Conservation (phyloP, 2,329 filamentous ascomycete genomes). For the Penicillium freii region DNA sequence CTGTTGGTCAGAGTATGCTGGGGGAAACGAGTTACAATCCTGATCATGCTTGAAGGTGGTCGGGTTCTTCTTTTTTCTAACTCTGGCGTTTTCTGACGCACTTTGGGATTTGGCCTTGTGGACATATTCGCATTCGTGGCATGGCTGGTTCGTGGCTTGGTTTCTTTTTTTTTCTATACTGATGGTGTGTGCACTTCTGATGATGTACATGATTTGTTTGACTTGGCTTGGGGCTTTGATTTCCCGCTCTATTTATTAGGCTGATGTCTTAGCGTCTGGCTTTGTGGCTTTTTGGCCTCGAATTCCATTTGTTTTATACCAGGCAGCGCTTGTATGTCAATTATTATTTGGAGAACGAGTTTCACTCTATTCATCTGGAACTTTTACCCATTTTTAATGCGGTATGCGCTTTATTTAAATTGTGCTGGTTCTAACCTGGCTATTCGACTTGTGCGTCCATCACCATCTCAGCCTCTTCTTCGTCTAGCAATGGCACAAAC, state of each 20-base stretch:
- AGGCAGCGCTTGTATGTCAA: neutral
- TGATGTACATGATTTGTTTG: slow-evolving; percentile 8
- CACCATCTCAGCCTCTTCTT: slow-evolving; percentile 35
- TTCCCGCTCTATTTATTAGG: neutral
- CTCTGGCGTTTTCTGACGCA: slow-evolving; percentile 3
- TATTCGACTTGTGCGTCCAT: slow-evolving; percentile 15
- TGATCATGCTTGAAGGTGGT: slow-evolving; percentile 48
- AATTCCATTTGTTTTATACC: slow-evolving; percentile 1
- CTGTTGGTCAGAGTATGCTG: slow-evolving; percentile 58
- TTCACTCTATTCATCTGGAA: neutral
- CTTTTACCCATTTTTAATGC: neutral
- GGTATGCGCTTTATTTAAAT: neutral
- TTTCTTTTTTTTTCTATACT: neutral
- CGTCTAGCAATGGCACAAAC: slow-evolving; percentile 47
- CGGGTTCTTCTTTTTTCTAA: neutral
- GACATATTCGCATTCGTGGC: slow-evolving; percentile 6
- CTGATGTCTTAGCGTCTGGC: neutral
- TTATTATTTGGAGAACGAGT: neutral
- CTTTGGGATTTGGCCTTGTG: slow-evolving; percentile 1
- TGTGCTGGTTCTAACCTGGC: neutral
- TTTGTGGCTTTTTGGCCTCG: neutral
- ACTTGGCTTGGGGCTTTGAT: neutral
- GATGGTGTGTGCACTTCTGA: slow-evolving; percentile 6
- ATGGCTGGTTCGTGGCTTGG: neutral
- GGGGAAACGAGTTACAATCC: slow-evolving; percentile 70